Conservation (phyloP, 2,329 filamentous ascomycete genomes). For the Conoideocrella luteorostrata region DNA sequence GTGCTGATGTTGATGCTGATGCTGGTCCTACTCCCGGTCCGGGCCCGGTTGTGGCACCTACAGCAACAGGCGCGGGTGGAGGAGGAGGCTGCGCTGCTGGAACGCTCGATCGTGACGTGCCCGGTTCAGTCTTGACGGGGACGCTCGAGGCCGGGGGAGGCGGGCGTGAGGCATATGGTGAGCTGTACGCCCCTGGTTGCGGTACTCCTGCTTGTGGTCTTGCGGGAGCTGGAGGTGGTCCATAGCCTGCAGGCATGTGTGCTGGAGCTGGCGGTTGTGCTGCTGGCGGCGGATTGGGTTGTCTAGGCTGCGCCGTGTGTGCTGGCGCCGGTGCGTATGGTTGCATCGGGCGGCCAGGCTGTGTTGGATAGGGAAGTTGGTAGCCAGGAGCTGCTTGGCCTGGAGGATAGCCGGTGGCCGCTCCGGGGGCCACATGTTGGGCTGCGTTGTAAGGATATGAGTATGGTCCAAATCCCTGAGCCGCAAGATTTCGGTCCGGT, state of each 20-base stretch:
- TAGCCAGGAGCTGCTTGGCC: constrained; percentile 28
- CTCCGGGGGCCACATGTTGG: constrained; percentile 27
- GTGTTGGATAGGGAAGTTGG: constrained; percentile 27
- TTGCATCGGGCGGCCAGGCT: constrained; percentile 24
- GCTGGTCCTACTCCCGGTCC: constrained; percentile 9
- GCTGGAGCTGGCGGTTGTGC: constrained; percentile 27
- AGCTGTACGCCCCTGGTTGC: constrained; percentile 29
- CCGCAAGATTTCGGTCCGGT: constrained; percentile 40
- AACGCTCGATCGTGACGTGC: constrained; percentile 12
- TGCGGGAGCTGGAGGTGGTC: constrained; percentile 29
- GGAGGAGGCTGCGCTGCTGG: constrained; percentile 13
- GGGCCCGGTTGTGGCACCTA: constrained; percentile 1
- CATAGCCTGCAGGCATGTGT: constrained; percentile 27
- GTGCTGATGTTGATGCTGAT: constrained; percentile 8
- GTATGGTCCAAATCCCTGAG: constrained; percentile 31
- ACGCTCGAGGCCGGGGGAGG: constrained; percentile 22
- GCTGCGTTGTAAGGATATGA: constrained; percentile 26
- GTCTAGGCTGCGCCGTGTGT: constrained; percentile 18
- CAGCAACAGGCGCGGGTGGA: constrained; percentile 3
- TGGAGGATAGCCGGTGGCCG: constrained; percentile 23
- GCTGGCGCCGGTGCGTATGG: constrained; percentile 15
- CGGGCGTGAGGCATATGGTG: constrained; percentile 30
- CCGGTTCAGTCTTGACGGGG: constrained; percentile 23
- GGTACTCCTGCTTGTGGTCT: constrained; percentile 24
- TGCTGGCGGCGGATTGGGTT: constrained; percentile 13